Percentiles rank a stretch among this genome's conserved stretches.
Conservation (phyloP, 2,329 filamentous ascomycete species). For the Colletotrichum lindemuthianum region DNA sequence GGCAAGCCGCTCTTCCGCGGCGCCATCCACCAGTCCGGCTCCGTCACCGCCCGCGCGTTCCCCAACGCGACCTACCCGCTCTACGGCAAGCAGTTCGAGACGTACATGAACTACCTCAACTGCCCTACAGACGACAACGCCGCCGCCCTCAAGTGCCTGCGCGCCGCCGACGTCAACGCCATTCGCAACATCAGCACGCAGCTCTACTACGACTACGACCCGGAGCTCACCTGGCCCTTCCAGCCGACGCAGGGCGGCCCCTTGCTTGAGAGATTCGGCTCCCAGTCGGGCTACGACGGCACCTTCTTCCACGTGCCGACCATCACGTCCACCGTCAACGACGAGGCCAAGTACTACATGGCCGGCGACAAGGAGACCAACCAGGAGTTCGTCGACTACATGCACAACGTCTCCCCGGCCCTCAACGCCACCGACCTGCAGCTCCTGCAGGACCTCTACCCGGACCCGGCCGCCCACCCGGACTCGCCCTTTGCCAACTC, state of each 20-base stretch:
- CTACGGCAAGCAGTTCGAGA: slow-evolving; percentile 61
- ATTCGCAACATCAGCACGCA: slow-evolving; percentile 68
- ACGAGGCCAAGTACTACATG: slow-evolving; percentile 49
- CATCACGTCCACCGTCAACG: slow-evolving; percentile 49
- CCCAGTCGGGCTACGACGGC: slow-evolving; percentile 49
- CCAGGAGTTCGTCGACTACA: slow-evolving; percentile 47
- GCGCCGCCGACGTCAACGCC: slow-evolving; percentile 59
- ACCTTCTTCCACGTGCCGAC: slow-evolving; percentile 50
- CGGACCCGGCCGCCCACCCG: slow-evolving; percentile 45
- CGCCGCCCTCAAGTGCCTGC: slow-evolving; percentile 63
- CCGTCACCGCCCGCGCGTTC: slow-evolving; percentile 51
- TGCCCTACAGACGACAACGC: slow-evolving; percentile 62
- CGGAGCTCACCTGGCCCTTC: slow-evolving; percentile 67
- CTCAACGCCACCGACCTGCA: slow-evolving; percentile 44
- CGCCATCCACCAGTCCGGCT: slow-evolving; percentile 72
- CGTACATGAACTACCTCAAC: slow-evolving; percentile 61
- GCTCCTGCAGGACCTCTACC: slow-evolving; percentile 45
- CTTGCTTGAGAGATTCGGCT: slow-evolving; percentile 57
- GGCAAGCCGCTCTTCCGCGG: slow-evolving; percentile 71
- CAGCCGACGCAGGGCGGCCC: slow-evolving; percentile 58
- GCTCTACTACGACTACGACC: slow-evolving; percentile 63
- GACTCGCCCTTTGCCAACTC: slow-evolving; percentile 49
- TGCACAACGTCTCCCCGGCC: slow-evolving; percentile 46
- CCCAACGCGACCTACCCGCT: slow-evolving; percentile 48
- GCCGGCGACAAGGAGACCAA: slow-evolving; percentile 48